Conservation (phyloP, 345 rosid species). For the Firmiana major region DNA sequence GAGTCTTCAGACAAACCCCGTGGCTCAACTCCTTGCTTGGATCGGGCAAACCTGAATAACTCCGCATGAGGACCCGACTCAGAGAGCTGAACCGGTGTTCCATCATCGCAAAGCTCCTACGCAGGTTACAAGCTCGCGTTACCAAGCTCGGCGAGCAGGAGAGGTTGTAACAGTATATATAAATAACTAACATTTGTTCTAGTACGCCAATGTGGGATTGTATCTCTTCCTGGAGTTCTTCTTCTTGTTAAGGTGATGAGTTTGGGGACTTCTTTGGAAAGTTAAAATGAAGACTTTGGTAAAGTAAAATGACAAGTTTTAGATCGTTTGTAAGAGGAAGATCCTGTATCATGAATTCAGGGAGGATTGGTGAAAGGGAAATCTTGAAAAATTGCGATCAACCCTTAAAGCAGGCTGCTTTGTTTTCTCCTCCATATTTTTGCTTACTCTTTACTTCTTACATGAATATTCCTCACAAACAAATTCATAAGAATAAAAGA, state of each 20-base stretch:
- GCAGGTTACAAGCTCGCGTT: not conserved
- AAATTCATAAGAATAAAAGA: not conserved
- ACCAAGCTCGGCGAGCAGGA: not conserved
- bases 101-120: not conserved
- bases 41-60: not conserved
- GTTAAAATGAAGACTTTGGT: not conserved
- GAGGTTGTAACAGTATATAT: fast-evolving
- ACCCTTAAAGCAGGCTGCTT: not conserved
- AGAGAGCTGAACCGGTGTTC: not conserved
- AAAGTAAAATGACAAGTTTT: no score
- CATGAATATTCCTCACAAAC: not conserved
- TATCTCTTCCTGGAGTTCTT: not conserved
- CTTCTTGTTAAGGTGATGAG: not conserved
- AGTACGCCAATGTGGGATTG: not conserved
- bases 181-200: not conserved
- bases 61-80: not conserved
- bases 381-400: not conserved
- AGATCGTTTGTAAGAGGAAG: not conserved
- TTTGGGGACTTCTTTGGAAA: not conserved
- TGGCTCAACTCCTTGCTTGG: not conserved
- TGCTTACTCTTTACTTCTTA: not conserved
- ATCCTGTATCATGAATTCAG: not conserved
- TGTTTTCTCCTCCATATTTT: not conserved
- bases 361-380: not conserved
- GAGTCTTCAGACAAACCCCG: not conserved